Base-by-base conservation (phyloP, 2,329 filamentous ascomycete species). In the Verticillium alfalfae region DNA sequence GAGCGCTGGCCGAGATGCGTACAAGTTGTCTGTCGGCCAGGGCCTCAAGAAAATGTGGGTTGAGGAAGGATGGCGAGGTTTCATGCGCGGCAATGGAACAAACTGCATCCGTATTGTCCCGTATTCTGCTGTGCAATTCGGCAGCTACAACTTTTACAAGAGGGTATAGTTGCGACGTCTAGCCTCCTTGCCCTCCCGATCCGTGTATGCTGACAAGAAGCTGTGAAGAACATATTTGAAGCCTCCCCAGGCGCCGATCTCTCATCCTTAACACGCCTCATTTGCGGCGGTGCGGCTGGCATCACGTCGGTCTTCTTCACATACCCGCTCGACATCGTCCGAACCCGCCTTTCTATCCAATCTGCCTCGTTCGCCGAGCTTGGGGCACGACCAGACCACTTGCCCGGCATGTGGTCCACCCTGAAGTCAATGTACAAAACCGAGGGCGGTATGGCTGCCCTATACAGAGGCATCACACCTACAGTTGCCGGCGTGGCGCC, bases 31-130 rank as follows among this genome's bases (percentile, higher is more conserved):
- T 16, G 92, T 98, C 62, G 87, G 88, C 68, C 92, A 96, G 77
- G 95, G 92, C 4, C 81, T 99, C 66, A 84, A 80, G 52, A 99
- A 99, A 77, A 99, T 99, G 90, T 97, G 94, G 88, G 88, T 83
- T 69, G 95, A 99, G 73, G 95, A 99, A 77, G 95, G 95, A 60
- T 98, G 93, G 92, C 88, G 88, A 74, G 95, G 95, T 0, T 96
- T 98, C 76, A 96, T 99, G 93, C 88, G 93, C 67, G 95, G 95
- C 59, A 99, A 99, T 74, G 95, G 95, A 66, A 97, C 93, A 64
- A 99, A 99, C 76, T 99, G 95, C 81, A 92, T 99, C 70, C 91
- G 95, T 65, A 99, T 99, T 67, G 92, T 99, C 59, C 95, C 95
- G 5, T 99, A 99, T 76, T 98, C 94, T 58, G 95, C 95, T 12